Evolutionary conservation across 225 moss, liverwort and hornwort genomes (phyloP).

Genomic region (Pseudisothecium myosuroides): DNA sequence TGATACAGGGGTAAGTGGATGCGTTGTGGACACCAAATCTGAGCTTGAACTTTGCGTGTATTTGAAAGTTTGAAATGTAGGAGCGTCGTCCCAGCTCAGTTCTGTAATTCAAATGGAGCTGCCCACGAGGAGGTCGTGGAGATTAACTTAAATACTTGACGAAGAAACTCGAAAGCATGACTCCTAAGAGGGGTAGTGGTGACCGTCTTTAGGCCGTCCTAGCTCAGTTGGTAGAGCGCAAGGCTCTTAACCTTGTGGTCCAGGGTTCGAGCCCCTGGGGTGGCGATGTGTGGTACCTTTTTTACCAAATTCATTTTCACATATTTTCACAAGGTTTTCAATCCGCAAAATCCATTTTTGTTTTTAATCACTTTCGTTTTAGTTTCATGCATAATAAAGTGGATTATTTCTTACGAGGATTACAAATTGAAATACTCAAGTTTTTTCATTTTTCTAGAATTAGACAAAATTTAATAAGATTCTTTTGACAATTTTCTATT

Average conservation of each 20-base stretch:
- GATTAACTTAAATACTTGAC: fast-evolving
- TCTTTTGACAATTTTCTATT: background rate
- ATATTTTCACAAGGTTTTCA: background rate
- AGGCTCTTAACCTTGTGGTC: conserved; percentile 11
- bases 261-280: conserved; percentile 9
- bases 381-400: no score
- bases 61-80: background rate
- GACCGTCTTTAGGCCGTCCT: background rate
- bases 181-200: fast-evolving
- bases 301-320: background rate
- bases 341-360: background rate
- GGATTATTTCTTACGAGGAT: no score
- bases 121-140: no score
- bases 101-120: background rate
- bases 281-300: background rate
- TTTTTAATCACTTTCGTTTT: no score
- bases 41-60: background rate
- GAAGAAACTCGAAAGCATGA: fast-evolving
- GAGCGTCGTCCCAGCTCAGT: background rate
- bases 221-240: conserved; percentile 4
- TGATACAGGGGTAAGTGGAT: background rate
- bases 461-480: background rate
- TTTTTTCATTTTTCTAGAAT: background rate
- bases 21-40: background rate
- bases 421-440: no score